Percentiles rank a stretch among this genome's conserved stretches.
Evolutionary conservation across 2,329 filamentous ascomycete genomes (phyloP).

Genomic region (Trichophyton rubrum): DNA sequence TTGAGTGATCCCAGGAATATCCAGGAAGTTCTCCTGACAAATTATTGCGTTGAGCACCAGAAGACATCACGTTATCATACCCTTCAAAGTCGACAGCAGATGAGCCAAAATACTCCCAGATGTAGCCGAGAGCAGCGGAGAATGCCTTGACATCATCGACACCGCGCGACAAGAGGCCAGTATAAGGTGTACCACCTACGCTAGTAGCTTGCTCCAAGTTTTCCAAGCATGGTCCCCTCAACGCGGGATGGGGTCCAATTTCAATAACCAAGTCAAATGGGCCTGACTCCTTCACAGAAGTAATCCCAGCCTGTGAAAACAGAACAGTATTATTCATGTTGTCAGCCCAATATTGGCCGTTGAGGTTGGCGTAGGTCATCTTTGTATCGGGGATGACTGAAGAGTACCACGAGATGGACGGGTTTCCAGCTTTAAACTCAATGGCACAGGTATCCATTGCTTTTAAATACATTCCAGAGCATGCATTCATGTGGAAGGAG

Average conservation of each 20-base stretch:
- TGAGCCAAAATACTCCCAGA: constrained; percentile 7
- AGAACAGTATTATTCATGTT: constrained; percentile 28
- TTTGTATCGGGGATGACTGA: constrained; percentile 16
- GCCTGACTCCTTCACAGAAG: constrained; percentile 4
- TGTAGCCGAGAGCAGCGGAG: constrained; percentile 9
- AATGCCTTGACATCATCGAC: constrained; percentile 13
- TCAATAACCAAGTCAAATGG: constrained; percentile 18
- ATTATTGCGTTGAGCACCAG: background rate
- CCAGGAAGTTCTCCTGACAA: constrained; percentile 9
- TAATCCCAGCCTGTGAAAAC: constrained; percentile 21
- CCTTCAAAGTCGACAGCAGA: constrained; percentile 6
- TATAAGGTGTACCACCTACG: constrained; percentile 12
- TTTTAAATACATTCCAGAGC: constrained; percentile 15
- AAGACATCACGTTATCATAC: background rate
- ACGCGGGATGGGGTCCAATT: constrained; percentile 27
- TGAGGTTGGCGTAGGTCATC: constrained; percentile 16
- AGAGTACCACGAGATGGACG: constrained; percentile 19
- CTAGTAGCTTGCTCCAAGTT: constrained; percentile 17
- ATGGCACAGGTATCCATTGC: background rate
- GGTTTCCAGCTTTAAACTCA: background rate
- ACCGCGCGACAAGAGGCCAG: constrained; percentile 13
- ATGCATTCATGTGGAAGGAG: constrained; percentile 29
- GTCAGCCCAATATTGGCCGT: constrained; percentile 25
- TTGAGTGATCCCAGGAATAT: constrained; percentile 14
- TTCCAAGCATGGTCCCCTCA: constrained; percentile 21